phyloP scores from a whole-genome alignment of 2,329 filamentous ascomycete genomes.

The Sporothrix globosa region DNA sequence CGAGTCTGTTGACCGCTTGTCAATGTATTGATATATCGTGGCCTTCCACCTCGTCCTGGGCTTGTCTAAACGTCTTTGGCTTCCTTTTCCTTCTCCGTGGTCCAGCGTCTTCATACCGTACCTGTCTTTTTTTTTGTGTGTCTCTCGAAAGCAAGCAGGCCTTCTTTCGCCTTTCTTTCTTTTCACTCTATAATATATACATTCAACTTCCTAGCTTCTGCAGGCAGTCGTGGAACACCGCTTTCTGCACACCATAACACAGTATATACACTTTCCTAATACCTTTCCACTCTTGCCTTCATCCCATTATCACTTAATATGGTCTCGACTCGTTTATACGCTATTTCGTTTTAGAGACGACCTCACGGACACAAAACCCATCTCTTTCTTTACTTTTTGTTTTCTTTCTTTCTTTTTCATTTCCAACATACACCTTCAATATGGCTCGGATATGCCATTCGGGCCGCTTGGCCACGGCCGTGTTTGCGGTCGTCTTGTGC shows the following conservation, averaged over 20 bases:
- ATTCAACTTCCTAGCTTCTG: conserved; percentile 2
- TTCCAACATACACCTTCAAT: neutral
- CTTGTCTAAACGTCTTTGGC: neutral
- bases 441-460: neutral
- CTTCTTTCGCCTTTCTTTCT: conserved; percentile 13
- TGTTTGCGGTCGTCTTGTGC: neutral
- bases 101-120: neutral
- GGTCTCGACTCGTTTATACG: conserved; percentile 3
- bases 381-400: neutral
- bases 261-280: neutral
- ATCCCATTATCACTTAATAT: neutral
- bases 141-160: conserved; percentile 23
- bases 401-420: neutral
- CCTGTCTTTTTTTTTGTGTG: neutral
- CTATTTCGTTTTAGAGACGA: neutral
- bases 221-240: conserved; percentile 18
- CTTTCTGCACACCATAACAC: neutral
- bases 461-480: conserved; percentile 12
- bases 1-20: neutral
- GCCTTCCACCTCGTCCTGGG: neutral
- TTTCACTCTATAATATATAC: neutral
- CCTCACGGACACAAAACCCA: conserved; percentile 3
- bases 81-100: neutral
- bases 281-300: neutral
- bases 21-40: conserved; percentile 18